Percentiles rank a stretch among this genome's conserved stretches.
These are phyloP conservation scores for Capronia americana DNA, from an alignment of 2,329 filamentous ascomycete genomes.

Conservation along the genomic window DNA sequence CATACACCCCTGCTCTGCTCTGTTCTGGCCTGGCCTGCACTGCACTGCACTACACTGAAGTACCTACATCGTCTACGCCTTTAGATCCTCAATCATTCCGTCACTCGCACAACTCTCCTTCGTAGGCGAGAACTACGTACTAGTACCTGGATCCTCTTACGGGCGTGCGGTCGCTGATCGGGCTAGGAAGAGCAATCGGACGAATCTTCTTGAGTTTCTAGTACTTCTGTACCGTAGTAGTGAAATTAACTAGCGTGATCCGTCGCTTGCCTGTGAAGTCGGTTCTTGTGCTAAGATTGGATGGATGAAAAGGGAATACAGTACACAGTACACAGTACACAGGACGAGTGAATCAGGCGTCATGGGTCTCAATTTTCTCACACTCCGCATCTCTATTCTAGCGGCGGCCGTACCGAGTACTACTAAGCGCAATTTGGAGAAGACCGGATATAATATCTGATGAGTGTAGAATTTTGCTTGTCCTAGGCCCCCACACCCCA, in stretches of 20 bases:
- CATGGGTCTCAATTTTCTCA: neutral
- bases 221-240: no score
- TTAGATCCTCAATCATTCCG: neutral
- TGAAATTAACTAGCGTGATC: neutral
- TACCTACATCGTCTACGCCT: neutral
- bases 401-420: neutral
- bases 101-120: neutral
- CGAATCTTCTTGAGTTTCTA: slow-evolving; percentile 9
- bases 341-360: neutral
- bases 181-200: neutral
- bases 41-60: no score
- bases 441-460: neutral
- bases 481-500: no score
- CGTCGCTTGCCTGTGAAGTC: neutral
- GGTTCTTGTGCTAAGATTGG: neutral
- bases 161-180: neutral
- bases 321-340: no score
- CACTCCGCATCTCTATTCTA: neutral
- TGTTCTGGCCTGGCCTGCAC: no score
- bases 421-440: no score
- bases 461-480: no score
- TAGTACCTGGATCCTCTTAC: neutral
- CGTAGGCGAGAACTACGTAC: no score
- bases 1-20: no score
- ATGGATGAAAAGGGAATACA: neutral